phyloP scores from a whole-genome alignment of 257 asterid species.

The Cruciata laevipes region DNA sequence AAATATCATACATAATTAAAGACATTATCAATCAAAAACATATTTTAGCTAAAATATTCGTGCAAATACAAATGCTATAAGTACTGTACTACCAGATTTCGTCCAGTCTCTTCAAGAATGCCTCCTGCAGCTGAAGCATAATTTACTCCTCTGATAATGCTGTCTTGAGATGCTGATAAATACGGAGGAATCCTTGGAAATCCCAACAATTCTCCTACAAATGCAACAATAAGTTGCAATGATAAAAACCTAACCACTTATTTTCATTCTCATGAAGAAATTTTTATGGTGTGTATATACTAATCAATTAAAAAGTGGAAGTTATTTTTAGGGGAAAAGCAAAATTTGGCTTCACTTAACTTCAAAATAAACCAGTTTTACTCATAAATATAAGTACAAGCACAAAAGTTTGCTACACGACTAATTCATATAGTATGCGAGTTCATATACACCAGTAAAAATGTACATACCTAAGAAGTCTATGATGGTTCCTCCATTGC shows the following conservation, averaged over 20 bases:
- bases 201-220: slow-evolving; percentile 42
- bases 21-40: no score
- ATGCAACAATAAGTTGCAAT: neutral
- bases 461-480: slow-evolving; percentile 43
- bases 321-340: no score
- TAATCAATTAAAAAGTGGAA: no score
- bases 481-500: slow-evolving; percentile 53
- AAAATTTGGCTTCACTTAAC: no score
- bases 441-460: no score
- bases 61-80: no score
- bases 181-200: slow-evolving; percentile 48
- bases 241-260: no score
- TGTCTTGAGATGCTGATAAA: slow-evolving; percentile 23
- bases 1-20: neutral
- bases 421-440: neutral
- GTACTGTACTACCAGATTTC: slow-evolving; percentile 52
- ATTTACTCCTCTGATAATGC: slow-evolving; percentile 48
- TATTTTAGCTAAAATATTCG: no score
- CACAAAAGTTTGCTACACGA: neutral
- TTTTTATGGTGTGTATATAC: no score
- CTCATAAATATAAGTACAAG: no score
- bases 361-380: no score
- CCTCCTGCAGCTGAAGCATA: slow-evolving; percentile 83
- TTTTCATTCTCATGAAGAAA: no score
- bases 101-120: slow-evolving; percentile 67